phyloP scores from a whole-genome alignment of 1,139 yeast species.

The Candida pseudoviswanathii region DNA sequence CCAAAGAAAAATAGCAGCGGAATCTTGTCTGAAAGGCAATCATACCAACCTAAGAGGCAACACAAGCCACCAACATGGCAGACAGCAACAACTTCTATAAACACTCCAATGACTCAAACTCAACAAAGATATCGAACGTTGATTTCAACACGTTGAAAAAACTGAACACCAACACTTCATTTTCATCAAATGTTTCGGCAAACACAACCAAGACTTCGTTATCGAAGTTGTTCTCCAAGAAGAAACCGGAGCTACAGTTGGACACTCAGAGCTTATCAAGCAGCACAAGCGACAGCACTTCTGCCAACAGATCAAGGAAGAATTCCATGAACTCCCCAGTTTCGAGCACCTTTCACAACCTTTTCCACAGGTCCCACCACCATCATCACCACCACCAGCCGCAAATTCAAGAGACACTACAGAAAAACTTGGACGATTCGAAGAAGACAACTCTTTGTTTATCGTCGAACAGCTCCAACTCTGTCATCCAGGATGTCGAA shows the following conservation, averaged over 20 bases:
- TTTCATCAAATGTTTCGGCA: constrained; percentile 24
- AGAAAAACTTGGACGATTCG: constrained; percentile 10
- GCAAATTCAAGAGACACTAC: constrained; percentile 5
- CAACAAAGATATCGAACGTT: constrained; percentile 33
- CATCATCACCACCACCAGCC: constrained; percentile 15
- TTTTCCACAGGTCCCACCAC: constrained; percentile 35
- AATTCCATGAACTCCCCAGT: constrained; percentile 38
- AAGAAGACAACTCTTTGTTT: constrained; percentile 31
- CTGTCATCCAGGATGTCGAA: constrained; percentile 35
- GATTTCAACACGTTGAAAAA: constrained; percentile 45
- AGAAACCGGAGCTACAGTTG: constrained; percentile 30
- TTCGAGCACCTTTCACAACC: constrained; percentile 33
- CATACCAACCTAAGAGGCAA: too few species aligned
- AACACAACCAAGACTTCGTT: constrained; percentile 31
- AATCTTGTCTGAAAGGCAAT: too few species aligned
- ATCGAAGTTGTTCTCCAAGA: constrained; percentile 30
- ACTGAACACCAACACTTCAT: constrained; percentile 35
- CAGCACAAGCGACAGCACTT: constrained; percentile 17
- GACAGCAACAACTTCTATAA: constrained; percentile 18
- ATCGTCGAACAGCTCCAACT: constrained; percentile 47
- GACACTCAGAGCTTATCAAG: constrained; percentile 32
- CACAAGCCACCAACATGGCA: not conserved
- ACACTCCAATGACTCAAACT: constrained; percentile 25
- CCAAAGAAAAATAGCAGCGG: too few species aligned
- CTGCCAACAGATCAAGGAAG: constrained; percentile 20